Evolutionary conservation across 345 rosid species (phyloP).

Genomic region (Zanthoxylum bungeanum): DNA sequence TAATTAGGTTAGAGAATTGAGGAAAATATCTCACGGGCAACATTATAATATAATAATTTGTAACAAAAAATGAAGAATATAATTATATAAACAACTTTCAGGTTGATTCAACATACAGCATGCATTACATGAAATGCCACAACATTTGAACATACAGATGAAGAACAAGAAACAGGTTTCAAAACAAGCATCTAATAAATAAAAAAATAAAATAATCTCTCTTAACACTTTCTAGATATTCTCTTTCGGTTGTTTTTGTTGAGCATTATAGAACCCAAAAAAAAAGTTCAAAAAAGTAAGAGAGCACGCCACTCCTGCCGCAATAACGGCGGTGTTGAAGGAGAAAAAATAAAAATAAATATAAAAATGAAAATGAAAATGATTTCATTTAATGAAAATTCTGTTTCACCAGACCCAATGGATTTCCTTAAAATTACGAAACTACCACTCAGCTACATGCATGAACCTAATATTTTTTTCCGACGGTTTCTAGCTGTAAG

Average conservation of each 20-base stretch:
- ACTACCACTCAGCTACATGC: slow-evolving; percentile 28
- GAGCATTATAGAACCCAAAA: background rate
- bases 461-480: too few relatives aligned
- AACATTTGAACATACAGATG: background rate
- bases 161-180: background rate
- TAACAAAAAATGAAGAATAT: background rate
- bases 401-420: slow-evolving; percentile 17
- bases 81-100: too few relatives aligned
- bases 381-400: slow-evolving; percentile 15
- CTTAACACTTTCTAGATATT: too few relatives aligned
- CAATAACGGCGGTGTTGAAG: slow-evolving; percentile 60
- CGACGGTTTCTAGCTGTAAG: slow-evolving; percentile 41
- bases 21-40: too few relatives aligned
- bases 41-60: too few relatives aligned
- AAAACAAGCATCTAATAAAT: slow-evolving; percentile 12
- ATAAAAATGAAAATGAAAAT: too few relatives aligned
- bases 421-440: slow-evolving; percentile 40
- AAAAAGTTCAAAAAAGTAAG: slow-evolving; percentile 20
- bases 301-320: slow-evolving; percentile 91
- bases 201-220: too few relatives aligned
- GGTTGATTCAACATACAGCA: background rate
- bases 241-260: too few relatives aligned
- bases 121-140: background rate
- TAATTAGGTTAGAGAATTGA: background rate
- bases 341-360: too few relatives aligned